Base-by-base conservation (phyloP, 805 yeast genomes). In the Teunomyces tritomae region DNA sequence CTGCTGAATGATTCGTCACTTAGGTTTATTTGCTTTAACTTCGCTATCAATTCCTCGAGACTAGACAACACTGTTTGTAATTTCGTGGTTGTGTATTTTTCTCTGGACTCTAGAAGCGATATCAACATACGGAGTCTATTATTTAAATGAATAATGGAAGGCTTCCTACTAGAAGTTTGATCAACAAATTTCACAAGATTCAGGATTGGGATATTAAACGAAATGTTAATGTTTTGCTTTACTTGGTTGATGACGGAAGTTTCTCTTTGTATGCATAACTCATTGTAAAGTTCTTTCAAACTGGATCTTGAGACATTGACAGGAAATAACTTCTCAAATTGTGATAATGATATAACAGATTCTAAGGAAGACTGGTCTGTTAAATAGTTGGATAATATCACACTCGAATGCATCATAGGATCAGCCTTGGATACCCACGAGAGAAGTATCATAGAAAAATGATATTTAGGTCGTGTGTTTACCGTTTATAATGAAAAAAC, bases 121-220 rank as follows among this genome's bases (percentile, higher is more conserved):
- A 63, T 56, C 26, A 77, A 49, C 5, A 41, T 43, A 0, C 48
- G 50, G 51, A 76, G 52, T 9, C 60, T 60, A 3, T 39, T 24
- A 8, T 61, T 53, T 1, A 57, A 30, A 4, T 32, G 45, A 8
- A 30, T 46, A 8, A 58, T 9, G n/a, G 61, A 46, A 9, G 37
- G 37, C 32, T 44, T 52, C 10, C 30, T 20, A 7, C 40, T 20
- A 4, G 40, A 29, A 6, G 43, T 24, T 26, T 37, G 40, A n/a
- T 24, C 46, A 5, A 46, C 29, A 8, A 32, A 28, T n/a, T 20
- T 43, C 8, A 43, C 45, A 5, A 57, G 27, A 8, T 48, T 50
- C 11, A 48, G 48, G 26, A 61, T 27, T 4, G 73, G 71, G 4
- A 64, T 44, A n/a, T 62, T 49, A 41, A 64, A 66, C 32, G 57